These are phyloP conservation scores for Psilocybe cubensis DNA, from an alignment of 768 basidiomycete genomes.

Conservation along the genomic window DNA sequence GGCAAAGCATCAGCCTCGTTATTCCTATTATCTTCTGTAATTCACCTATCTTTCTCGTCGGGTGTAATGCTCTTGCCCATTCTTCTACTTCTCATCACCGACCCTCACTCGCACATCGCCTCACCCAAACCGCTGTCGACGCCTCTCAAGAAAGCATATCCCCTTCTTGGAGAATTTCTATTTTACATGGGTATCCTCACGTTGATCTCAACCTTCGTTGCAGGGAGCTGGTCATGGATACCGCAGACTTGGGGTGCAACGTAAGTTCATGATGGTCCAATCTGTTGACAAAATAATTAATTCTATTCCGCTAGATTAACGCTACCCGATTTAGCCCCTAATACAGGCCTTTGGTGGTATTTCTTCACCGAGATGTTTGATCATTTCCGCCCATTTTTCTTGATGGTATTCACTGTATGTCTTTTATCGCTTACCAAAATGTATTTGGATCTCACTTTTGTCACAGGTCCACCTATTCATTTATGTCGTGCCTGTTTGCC, in stretches of 20 bases:
- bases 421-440: background rate
- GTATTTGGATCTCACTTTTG: background rate
- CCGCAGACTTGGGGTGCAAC: constrained; percentile 84
- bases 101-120: constrained; percentile 69
- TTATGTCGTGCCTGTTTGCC: constrained; percentile 82
- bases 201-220: constrained; percentile 54
- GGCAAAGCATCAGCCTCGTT: constrained; percentile 62
- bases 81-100: constrained; percentile 61
- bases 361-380: constrained; percentile 99
- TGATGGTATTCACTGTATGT: constrained; percentile 90
- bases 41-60: constrained; percentile 76
- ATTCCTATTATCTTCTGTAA: constrained; percentile 69
- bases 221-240: constrained; percentile 72
- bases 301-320: constrained; percentile 55
- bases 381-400: constrained; percentile 94
- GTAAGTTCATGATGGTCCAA: constrained; percentile 43
- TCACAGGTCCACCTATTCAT: constrained; percentile 77
- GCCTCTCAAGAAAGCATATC: constrained; percentile 31
- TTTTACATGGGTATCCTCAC: constrained; percentile 53
- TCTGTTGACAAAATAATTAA: background rate
- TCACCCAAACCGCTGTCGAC: constrained; percentile 50
- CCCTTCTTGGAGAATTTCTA: constrained; percentile 52
- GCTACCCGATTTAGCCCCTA: constrained; percentile 90
- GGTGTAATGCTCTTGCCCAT: constrained; percentile 69
- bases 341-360: constrained; percentile 97